Base-by-base conservation (phyloP, 768 basidiomycete genomes). In the Hydnomerulius pinastri region DNA sequence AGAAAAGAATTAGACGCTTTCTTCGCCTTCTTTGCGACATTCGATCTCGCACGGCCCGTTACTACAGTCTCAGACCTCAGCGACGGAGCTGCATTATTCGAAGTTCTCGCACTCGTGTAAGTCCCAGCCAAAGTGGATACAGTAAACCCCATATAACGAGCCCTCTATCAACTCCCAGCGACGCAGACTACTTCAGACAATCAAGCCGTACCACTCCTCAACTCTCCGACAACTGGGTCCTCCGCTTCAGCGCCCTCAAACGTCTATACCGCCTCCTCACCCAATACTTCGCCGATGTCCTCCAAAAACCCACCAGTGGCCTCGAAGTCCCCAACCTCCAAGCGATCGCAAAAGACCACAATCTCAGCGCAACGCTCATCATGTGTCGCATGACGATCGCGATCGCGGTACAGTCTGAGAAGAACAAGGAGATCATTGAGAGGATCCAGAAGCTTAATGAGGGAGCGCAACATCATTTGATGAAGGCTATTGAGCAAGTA, bases 401-500 rank as follows among this genome's bases (percentile, higher is more conserved):
- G 18, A 88, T 93, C 57, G 86, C 87, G 1, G 92, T 94, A 9
- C 92, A 95, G 69, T 93, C 90, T 62, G 87, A 90, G 65, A 81
- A 81, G 66, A 95, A 95, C 62, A 84, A 92, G 72, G 82, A 86
- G 55, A 87, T 95, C 57, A 93, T 98, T 53, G 85, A 83, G 64
- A 88, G 83, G 70, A 98, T 98, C 29, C 93, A 95, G 61, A 78
- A 80, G 2, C 68, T 97, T 54, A 86, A 81, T 53, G 89, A 96
- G 68, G 77, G 72, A 15, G 86, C 93, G 62, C 94, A 97, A 71
- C 90, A 92, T 65, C 77, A 83, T 62, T 73, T 97, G 46, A 98
- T 97, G 95, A 87, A 81, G 69, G 89, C 91, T 33, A 96, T 97
- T 51, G 94, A 97, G 69, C 88, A 91, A 77, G 93, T 91, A 51